Conservation (phyloP, 306 rosid species). For the Quercus cerris region DNA sequence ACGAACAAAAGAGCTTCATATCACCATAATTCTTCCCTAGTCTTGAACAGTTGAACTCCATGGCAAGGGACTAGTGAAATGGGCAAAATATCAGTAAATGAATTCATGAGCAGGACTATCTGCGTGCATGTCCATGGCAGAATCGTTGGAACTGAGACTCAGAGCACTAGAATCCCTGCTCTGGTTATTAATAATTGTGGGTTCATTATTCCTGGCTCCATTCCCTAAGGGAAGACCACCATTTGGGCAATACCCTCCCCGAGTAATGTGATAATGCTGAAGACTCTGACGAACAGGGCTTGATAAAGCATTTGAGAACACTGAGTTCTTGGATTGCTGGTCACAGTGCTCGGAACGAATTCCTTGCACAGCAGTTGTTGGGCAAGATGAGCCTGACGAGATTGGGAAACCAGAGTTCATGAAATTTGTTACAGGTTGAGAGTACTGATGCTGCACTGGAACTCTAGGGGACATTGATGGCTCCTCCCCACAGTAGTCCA, state of each 20-base stretch:
- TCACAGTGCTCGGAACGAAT: constrained; percentile 58
- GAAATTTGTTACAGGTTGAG: constrained; percentile 49
- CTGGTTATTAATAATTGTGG: constrained; percentile 43
- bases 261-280: constrained; percentile 69
- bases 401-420: constrained; percentile 47
- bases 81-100: constrained; percentile 18
- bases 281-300: constrained; percentile 81
- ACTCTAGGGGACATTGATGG: constrained; percentile 73
- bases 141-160: constrained; percentile 57
- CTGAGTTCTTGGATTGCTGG: constrained; percentile 65
- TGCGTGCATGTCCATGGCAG: constrained; percentile 87
- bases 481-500: constrained; percentile 79
- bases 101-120: constrained; percentile 51
- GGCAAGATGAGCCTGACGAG: constrained; percentile 51
- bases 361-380: constrained; percentile 51
- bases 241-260: constrained; percentile 40
- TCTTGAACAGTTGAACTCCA: constrained; percentile 18
- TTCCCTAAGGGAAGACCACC: constrained; percentile 47
- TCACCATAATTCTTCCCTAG: constrained; percentile 28
- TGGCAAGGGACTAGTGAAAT: constrained; percentile 20
- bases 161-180: constrained; percentile 49
- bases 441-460: constrained; percentile 52
- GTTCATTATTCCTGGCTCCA: constrained; percentile 52
- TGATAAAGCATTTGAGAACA: constrained; percentile 79
- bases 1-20: constrained; percentile 27